Base-by-base conservation (phyloP, 2,329 filamentous ascomycete genomes). In the Fusarium cyanostomum region DNA sequence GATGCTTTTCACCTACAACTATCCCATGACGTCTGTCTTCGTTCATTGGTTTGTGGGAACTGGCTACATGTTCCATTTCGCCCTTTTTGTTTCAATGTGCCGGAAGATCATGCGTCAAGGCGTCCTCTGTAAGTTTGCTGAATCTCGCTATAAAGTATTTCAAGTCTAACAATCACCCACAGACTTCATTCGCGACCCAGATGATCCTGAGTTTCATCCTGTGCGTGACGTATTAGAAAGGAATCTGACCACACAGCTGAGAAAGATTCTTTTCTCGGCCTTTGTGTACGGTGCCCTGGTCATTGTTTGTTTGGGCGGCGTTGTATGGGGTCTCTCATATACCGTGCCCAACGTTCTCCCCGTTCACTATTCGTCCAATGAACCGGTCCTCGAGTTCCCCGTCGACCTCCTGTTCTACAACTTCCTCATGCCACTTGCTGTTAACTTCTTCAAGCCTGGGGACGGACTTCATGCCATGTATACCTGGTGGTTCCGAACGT, bases 31-130 rank as follows among this genome's bases (percentile, higher is more conserved):
- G 1, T 97, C 94, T 12, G 87, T 96, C 12, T 99, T 99, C 74
- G 91, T 98, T 49, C 95, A 99, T 75, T 99, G 95, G 95, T 99
- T 99, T 73, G 90, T 97, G 54, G 95, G 95, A 44, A 99, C 95
- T 4, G 96, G 94, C 63, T 99, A 99, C 77, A 99, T 99, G 96
- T 99, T 99, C 79, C 95, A 99, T 75, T 99, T 99, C 74, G 95
- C 95, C 6, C 85, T 99, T 4, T 99, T 99, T 74, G 95, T 99
- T 15, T 96, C 94, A 54, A 98, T 99, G 94, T 99, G 95, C 77
- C 89, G 95, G 62, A 97, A 97, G 80, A 97, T 98, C 57, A 92
- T 99, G 89, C 89, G 95, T 63, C 92, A 88, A 67, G 95, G 95
- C 48, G 95, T 99, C 35, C 82, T 99, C 57, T 98, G 89, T 92